These are phyloP conservation scores for Boletus subluridellus DNA, from an alignment of 1,284 basidiomycete genomes.

Conservation along the genomic window DNA sequence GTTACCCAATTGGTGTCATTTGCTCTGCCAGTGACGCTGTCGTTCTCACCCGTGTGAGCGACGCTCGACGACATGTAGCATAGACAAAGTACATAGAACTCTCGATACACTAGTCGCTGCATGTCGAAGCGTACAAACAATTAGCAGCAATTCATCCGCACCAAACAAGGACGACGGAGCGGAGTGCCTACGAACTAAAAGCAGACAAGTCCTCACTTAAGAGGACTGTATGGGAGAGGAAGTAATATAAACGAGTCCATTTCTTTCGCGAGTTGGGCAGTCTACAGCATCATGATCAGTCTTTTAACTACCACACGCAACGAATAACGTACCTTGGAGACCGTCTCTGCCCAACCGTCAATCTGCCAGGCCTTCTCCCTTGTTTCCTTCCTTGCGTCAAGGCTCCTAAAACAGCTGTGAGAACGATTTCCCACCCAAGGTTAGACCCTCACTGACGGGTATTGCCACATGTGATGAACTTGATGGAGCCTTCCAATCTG, in stretches of 20 bases:
- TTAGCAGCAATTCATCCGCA: background rate
- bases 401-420: slow-evolving; percentile 47
- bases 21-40: slow-evolving; percentile 2
- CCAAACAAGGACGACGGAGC: background rate
- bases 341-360: slow-evolving; percentile 92
- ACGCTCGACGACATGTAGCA: background rate
- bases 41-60: background rate
- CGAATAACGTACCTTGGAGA: slow-evolving; percentile 65
- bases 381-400: slow-evolving; percentile 76
- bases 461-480: slow-evolving; percentile 94
- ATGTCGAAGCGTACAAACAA: background rate
- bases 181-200: slow-evolving; percentile 1
- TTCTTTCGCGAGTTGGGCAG: slow-evolving; percentile 67
- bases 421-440: slow-evolving; percentile 3
- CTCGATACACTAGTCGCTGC: background rate
- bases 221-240: slow-evolving; percentile 74
- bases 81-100: background rate
- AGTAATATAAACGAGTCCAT: slow-evolving; percentile 79
- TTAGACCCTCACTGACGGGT: slow-evolving; percentile 57
- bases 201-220: slow-evolving; percentile 51
- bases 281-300: slow-evolving; percentile 45
- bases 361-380: slow-evolving; percentile 89
- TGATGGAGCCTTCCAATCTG: slow-evolving; percentile 88
- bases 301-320: background rate
- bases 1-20: slow-evolving; percentile 3